Base-by-base conservation (phyloP, 164 flowering plant species). In the Sedum album region DNA sequence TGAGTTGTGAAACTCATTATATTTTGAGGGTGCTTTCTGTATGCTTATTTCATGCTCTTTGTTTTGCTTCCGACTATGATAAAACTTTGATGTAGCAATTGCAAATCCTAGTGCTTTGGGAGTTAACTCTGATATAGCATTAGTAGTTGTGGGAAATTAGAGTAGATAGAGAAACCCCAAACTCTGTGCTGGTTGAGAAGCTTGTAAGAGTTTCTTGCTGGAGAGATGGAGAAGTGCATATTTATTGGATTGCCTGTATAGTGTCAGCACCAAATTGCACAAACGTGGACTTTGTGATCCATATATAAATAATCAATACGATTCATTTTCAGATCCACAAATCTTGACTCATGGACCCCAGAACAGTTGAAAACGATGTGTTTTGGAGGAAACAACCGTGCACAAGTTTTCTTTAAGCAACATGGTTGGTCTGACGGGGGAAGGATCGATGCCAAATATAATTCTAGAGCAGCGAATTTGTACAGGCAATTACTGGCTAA, bases 321-420 rank as follows among this genome's bases (percentile, higher is more conserved):
- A 11, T 69, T 64, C n/a, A 46, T 30, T 57, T 61, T 57, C 68
- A 93, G 98, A 78, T 93, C 98, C 13, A 93, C 97, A 72, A 91
- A 89, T 78, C 81, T 93, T 70, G 98, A 93, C 74, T 91, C 98
- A 55, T 93, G 97, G 98, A 78, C 74, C 68, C 87, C 94, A n/a
- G 98, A 93, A 62, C 98, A 93, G 79, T 77, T 93, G 76, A 93
- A 78, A 74, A 84, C 79, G 14, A 57, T 44, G 48, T 11, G 48
- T 15, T 44, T 44, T 44, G 48, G 48, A 44, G 48, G 48, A 44
- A 44, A 44, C 48, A 44, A 44, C 48, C 48, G 48, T 15, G 48
- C 48, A 44, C 48, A 44, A 1, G 48, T 44, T 44, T 44, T 44
- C 48, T 44, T 15, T 7, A 44, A 44, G 48, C 48, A 44, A 18